phyloP scores from a whole-genome alignment of 345 rosid species.

The Boechera divaricarpa region DNA sequence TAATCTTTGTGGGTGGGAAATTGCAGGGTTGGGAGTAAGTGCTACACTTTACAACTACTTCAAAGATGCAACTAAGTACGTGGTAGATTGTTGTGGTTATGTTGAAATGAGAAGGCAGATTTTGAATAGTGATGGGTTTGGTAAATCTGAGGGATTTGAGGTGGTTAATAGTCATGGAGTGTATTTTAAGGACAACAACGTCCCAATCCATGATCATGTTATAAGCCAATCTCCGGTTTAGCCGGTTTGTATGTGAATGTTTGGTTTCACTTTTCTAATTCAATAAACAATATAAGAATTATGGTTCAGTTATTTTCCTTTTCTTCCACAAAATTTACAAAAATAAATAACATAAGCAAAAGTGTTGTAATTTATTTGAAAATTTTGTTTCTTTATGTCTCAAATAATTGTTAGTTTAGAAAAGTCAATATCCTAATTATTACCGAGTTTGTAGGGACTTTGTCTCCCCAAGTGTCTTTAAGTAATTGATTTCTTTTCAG shows the following conservation, averaged over 20 bases:
- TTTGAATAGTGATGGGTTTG: conserved; percentile 28
- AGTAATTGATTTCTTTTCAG: background rate
- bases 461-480: background rate
- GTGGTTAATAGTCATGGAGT: conserved; percentile 44
- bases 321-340: background rate
- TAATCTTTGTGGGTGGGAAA: background rate
- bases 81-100: conserved; percentile 75
- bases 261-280: background rate
- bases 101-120: conserved; percentile 60
- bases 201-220: conserved; percentile 31
- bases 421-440: background rate
- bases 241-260: background rate
- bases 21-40: conserved; percentile 88
- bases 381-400: background rate
- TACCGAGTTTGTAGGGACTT: background rate
- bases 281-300: background rate
- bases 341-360: background rate
- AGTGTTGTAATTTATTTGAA: background rate
- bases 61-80: conserved; percentile 53
- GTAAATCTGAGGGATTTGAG: conserved; percentile 46
- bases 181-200: conserved; percentile 17
- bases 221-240: conserved; percentile 18
- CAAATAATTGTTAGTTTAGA: background rate
- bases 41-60: conserved; percentile 58
- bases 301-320: background rate